A percentile compares a stretch with the other conserved stretches of the same genome.
phyloP scores from a whole-genome alignment of 805 yeast species.

The Lachancea nothofagi region DNA sequence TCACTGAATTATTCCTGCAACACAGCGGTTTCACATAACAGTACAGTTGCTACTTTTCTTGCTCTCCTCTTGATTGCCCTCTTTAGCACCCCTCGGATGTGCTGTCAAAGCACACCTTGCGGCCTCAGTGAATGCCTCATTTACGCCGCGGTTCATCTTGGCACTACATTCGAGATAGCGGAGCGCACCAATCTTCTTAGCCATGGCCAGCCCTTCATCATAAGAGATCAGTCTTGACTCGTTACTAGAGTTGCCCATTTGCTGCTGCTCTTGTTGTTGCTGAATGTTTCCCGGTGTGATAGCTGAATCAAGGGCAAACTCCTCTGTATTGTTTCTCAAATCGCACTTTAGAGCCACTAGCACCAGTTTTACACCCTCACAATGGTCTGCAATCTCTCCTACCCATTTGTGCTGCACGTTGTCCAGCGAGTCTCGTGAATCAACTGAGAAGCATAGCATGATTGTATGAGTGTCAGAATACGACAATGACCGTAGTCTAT shows the following conservation, averaged over 20 bases:
- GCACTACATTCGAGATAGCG: conserved; percentile 96
- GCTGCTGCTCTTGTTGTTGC: conserved; percentile 21
- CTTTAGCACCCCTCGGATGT: conserved; percentile 68
- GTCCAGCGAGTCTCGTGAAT: conserved; percentile 88
- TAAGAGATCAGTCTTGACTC: conserved; percentile 62
- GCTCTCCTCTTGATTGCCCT: conserved; percentile 31
- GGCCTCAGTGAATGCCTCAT: conserved; percentile 97
- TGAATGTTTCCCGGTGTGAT: conserved; percentile 27
- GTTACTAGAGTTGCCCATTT: conserved; percentile 27
- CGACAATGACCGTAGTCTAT: conserved; percentile 83
- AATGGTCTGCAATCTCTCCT: conserved; percentile 92
- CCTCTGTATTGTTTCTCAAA: conserved; percentile 56
- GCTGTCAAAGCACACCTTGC: conserved; percentile 94
- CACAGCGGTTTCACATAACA: conserved; percentile 34
- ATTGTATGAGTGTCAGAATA: conserved; percentile 96
- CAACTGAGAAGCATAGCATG: conserved; percentile 93
- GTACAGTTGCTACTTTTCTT: conserved; percentile 34
- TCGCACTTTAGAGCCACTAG: conserved; percentile 94
- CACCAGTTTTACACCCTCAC: conserved; percentile 92
- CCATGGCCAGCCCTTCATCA: conserved; percentile 90
- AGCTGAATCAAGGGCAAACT: conserved; percentile 25
- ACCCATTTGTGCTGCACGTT: conserved; percentile 96
- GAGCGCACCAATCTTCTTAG: conserved; percentile 88
- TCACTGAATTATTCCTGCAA: not conserved
- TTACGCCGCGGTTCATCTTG: conserved; percentile 94